These are phyloP conservation scores for Fusarium redolens DNA, from an alignment of 2,329 filamentous ascomycete genomes.

Conservation along the genomic window DNA sequence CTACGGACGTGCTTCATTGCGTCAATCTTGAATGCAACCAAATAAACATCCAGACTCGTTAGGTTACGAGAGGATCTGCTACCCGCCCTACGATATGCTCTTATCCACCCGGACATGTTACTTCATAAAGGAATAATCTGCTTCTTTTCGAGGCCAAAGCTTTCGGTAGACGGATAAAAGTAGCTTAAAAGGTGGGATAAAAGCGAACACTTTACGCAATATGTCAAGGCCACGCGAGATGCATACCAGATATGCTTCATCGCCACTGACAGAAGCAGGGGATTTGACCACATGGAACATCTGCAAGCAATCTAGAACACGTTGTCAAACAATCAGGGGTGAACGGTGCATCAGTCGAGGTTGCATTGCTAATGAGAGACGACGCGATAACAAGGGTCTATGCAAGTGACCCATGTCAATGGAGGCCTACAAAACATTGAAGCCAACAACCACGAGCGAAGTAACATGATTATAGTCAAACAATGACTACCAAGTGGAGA, in stretches of 20 bases:
- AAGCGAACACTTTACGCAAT: background rate
- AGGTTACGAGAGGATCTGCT: background rate
- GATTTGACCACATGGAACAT: slow-evolving; percentile 17
- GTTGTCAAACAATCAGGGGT: slow-evolving; percentile 27
- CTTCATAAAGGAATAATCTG: background rate
- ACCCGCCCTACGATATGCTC: background rate
- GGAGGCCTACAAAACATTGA: background rate
- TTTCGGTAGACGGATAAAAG: background rate
- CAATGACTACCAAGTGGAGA: background rate
- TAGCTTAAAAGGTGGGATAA: background rate
- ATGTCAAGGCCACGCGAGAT: background rate
- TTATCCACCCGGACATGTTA: background rate
- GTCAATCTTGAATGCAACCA: background rate
- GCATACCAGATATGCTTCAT: background rate
- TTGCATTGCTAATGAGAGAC: background rate
- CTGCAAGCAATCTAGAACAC: slow-evolving; percentile 29
- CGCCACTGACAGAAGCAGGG: background rate
- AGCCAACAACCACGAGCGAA: background rate
- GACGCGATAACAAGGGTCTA: background rate
- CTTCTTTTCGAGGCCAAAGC: background rate
- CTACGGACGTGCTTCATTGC: background rate
- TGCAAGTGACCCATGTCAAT: background rate
- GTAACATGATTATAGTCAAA: background rate
- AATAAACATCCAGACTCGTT: background rate
- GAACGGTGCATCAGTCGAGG: background rate